Percentiles rank a stretch among this genome's conserved stretches.
Conservation (phyloP, 495 filamentous ascomycete species). For the Penicillium coffeae region DNA sequence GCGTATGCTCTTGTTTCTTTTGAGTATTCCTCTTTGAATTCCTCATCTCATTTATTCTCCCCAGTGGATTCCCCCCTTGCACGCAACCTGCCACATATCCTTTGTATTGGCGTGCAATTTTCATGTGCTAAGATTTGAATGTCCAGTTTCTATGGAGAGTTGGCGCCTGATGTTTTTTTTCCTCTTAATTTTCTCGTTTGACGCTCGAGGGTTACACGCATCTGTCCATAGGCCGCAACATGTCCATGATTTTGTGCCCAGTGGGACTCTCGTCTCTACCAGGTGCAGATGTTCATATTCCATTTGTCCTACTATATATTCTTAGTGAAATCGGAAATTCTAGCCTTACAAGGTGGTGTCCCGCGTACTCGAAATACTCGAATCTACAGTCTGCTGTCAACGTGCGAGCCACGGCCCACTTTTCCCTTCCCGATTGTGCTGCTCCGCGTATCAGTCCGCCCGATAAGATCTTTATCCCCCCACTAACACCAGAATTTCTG, state of each 20-base stretch:
- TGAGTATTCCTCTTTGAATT: slow-evolving; percentile 5
- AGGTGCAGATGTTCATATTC: slow-evolving; percentile 1
- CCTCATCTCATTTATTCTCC: slow-evolving; percentile 11
- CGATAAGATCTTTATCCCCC: slow-evolving; percentile 15
- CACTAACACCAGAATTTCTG: slow-evolving; percentile 6
- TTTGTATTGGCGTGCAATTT: slow-evolving; percentile 16
- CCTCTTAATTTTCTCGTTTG: not conserved
- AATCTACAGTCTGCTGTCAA: not conserved
- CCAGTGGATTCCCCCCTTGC: not conserved
- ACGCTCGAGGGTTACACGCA: slow-evolving; percentile 19
- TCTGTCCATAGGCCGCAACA: slow-evolving; percentile 19
- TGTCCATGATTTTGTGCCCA: slow-evolving; percentile 2
- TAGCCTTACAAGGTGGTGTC: no score
- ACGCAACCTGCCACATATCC: slow-evolving; percentile 15
- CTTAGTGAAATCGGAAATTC: not conserved
- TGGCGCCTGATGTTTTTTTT: slow-evolving; percentile 12
- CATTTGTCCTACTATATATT: not conserved
- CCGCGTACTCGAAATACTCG: not conserved
- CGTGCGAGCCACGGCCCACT: slow-evolving; percentile 12
- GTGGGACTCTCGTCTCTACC: slow-evolving; percentile 1
- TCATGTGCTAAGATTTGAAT: slow-evolving; percentile 25
- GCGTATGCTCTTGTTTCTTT: slow-evolving; percentile 8
- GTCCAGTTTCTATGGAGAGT: slow-evolving; percentile 16
- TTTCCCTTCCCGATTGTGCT: slow-evolving; percentile 18
- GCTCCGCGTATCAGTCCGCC: slow-evolving; percentile 6